Evolutionary conservation across 2,329 filamentous ascomycete genomes (phyloP), one percentile per base, ranked within the genome.

Genomic region (Microdochium nivale): DNA sequence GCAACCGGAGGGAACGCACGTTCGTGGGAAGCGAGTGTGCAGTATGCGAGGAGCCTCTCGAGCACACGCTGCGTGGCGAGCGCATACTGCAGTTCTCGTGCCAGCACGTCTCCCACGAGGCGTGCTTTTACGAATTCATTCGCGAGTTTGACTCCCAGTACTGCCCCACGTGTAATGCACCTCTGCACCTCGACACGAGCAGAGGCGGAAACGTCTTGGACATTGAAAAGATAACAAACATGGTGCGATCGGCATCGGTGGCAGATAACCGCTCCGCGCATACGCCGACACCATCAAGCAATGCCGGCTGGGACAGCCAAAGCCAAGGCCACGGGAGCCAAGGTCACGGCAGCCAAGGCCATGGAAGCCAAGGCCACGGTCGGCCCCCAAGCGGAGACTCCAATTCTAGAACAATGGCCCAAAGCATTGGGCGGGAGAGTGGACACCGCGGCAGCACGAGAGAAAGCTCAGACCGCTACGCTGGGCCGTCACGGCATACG

Each of bases 61-160:
- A 97, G 70, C 92, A 97, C 68, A 99, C 90, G 3, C 78, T 99
- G 47, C 87, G 88, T 49, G 94, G 94, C 54, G 94, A 99, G 73
- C 84, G 90, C 59, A 90, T 99, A 55, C 76, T 99, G 51, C 94
- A 97, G 67, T 94, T 99, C 63, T 95, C 91, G 5, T 99, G 94
- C 70, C 82, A 86, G n/a, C 94, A 99, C 70, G 92, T 99, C 54
- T 90, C 92, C 11, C 94, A 99, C 67, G 94, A 97, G 69, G 94
- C 92, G 33, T 99, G 94, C 71, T 97, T 99, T 67, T 97, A 97
- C 72, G 94, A 99, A 70, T 96, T 95, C 66, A 95, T 99, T 61
- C 88, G 89, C 63, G 92, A 96, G 64, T 88, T 92, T 53, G 91
- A 97, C 59, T 88, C 88, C 50, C 90, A 97, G 63, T 91, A 90